Evolutionary conservation across 495 filamentous ascomycete genomes (phyloP).

Genomic region (Podospora bellae-mahoneyi): DNA sequence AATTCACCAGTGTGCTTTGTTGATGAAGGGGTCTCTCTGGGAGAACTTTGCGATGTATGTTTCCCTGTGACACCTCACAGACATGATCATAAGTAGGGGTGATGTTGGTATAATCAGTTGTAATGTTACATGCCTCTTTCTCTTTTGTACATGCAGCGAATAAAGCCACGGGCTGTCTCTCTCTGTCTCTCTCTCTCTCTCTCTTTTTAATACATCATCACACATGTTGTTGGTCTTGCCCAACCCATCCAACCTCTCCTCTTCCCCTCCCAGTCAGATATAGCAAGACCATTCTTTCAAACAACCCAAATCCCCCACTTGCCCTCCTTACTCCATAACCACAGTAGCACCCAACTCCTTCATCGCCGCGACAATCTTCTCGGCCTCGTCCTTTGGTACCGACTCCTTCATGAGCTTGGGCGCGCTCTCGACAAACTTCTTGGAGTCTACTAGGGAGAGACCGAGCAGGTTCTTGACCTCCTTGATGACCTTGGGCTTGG

Average conservation of each 20-base stretch:
- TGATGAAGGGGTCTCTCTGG: background rate
- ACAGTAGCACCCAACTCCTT: slow-evolving; percentile 89
- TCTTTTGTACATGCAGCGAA: slow-evolving; percentile 35
- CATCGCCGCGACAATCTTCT: slow-evolving; percentile 94
- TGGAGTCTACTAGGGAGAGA: slow-evolving; percentile 94
- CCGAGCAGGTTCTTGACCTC: slow-evolving; percentile 96
- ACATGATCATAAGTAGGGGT: background rate
- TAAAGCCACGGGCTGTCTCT: slow-evolving; percentile 2
- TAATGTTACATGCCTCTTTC: slow-evolving; percentile 34
- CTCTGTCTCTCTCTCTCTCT: background rate
- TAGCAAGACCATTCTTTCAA: slow-evolving; percentile 4
- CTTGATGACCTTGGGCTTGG: slow-evolving; percentile 99
- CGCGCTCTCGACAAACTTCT: slow-evolving; percentile 98
- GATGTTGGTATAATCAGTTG: slow-evolving; percentile 17
- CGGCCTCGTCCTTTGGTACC: slow-evolving; percentile 94
- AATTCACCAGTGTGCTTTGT: background rate
- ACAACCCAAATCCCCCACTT: background rate
- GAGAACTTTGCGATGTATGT: background rate
- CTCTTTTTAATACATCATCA: background rate
- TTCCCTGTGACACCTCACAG: background rate
- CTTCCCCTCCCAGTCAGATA: slow-evolving; percentile 7
- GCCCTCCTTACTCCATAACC: slow-evolving; percentile 70
- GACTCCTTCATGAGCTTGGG: slow-evolving; percentile 98
- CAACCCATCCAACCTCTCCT: slow-evolving; percentile 10
- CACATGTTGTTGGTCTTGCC: background rate